Evolutionary conservation across 805 yeast genomes (phyloP), one percentile per base, ranked within the genome.

Genomic region (Cyberlindnera xishuangbannaensis): DNA sequence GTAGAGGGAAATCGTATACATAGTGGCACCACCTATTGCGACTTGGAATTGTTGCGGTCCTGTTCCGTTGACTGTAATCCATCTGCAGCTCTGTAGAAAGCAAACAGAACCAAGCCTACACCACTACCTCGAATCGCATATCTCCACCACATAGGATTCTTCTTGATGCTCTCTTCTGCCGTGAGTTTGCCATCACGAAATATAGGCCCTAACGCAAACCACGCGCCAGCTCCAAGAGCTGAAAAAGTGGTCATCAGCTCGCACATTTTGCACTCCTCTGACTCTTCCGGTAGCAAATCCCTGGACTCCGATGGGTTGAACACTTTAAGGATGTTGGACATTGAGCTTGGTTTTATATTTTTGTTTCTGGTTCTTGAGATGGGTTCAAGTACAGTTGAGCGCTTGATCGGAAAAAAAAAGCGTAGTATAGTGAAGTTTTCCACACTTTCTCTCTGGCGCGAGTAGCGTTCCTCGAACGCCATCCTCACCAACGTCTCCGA

Each of bases 71-170:
- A 73, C 8, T 70, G 39, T 69, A 68, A 71, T 4, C 78, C 79
- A 46, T 82, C 84, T 6, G 73, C 70, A 1, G 81, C 81, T 39
- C 92, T 64, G 41, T 68, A 70, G 9, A 75, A 30, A 0, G 88
- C 94, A 34, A 74, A 67, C 0, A 64, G 63, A 2, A 82, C 46
- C 30, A 83, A 54, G 0, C 64, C 69, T 0, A 61, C 63, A 5
- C 92, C 94, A 7, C 67, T 48, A 0, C 66, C 61, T 26, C 76
- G 66, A 7, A 81, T 61, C 1, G 72, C 52, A 10, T 55, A 52
- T 48, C 71, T 73, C 82, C 87, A 83, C 83, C 83, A 76, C 12
- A 45, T 33, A 1, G 84, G 83, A 31, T 65, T 63, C 37, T 50
- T 53, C 25, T 46, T 51, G 25, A 57, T 43, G 37, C 53, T 62